Percentiles rank a stretch among this genome's conserved stretches.
These are phyloP conservation scores for Polysphondylium violaceum DNA, from an alignment of 78 protist species.

Conservation along the genomic window DNA sequence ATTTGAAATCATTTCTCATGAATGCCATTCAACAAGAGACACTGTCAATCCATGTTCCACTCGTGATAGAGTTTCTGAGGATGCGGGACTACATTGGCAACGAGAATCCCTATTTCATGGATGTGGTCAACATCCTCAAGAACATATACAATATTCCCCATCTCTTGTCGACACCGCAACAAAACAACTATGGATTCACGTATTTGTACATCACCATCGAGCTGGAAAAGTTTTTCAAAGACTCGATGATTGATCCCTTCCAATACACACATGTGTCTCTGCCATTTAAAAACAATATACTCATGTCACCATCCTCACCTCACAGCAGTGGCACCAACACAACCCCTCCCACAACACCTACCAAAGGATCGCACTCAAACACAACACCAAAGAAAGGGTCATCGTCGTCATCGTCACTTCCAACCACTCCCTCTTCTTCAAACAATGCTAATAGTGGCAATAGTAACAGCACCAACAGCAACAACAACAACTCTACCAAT, in stretches of 20 bases:
- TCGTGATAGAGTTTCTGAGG: constrained; percentile 24
- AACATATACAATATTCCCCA: constrained; percentile 49
- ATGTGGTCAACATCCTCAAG: constrained; percentile 36
- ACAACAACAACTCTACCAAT: background rate
- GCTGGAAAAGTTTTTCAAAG: constrained; percentile 50
- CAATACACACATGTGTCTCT: constrained; percentile 14
- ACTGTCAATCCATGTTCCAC: constrained; percentile 14
- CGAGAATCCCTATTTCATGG: constrained; percentile 36
- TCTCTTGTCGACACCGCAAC: background rate
- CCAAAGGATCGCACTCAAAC: constrained; percentile 31
- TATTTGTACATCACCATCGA: constrained; percentile 21
- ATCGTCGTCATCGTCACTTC: background rate
- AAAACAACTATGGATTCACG: constrained; percentile 8
- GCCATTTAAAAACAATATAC: constrained; percentile 13
- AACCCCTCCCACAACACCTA: background rate
- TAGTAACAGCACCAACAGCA: background rate
- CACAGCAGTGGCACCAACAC: background rate
- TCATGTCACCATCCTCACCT: background rate
- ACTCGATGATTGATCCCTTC: background rate
- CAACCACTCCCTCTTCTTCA: background rate
- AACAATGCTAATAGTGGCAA: background rate
- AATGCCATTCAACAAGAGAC: constrained; percentile 10
- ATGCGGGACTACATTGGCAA: constrained; percentile 22
- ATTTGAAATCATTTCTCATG: constrained; percentile 2
- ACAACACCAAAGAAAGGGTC: background rate